Conservation (phyloP, 2,329 filamentous ascomycete genomes). For the Rutstroemia sp. region DNA sequence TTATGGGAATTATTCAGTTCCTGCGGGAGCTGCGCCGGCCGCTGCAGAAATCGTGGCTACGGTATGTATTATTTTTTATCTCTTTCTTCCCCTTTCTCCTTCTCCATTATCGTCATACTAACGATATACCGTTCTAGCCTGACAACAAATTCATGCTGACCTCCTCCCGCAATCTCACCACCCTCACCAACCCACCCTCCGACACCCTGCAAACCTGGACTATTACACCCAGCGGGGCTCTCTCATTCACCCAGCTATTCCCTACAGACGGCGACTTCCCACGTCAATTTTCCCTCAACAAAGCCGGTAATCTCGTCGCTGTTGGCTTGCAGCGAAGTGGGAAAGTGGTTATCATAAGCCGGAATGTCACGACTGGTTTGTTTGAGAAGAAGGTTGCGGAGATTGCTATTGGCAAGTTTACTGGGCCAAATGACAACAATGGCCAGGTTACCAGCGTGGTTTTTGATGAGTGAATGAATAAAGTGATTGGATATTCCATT, state of each 20-base stretch:
- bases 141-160: constrained; percentile 57
- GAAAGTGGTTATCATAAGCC: constrained; percentile 34
- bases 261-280: constrained; percentile 39
- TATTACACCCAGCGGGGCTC: constrained; percentile 39
- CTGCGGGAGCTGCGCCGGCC: constrained; percentile 23
- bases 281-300: constrained; percentile 41
- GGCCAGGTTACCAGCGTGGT: constrained; percentile 26
- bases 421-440: background rate
- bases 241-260: constrained; percentile 36
- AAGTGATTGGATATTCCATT: background rate
- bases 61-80: constrained; percentile 48
- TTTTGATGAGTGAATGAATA: constrained; percentile 23
- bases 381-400: constrained; percentile 30
- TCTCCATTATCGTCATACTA: constrained; percentile 1
- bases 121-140: constrained; percentile 34
- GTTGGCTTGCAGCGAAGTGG: constrained; percentile 37
- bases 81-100: background rate
- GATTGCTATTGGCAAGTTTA: constrained; percentile 1
- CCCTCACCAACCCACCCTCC: constrained; percentile 44
- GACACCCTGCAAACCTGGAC: constrained; percentile 59
- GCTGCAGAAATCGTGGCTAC: constrained; percentile 39
- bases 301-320: constrained; percentile 36
- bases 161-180: constrained; percentile 57
- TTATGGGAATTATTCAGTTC: constrained; percentile 38
- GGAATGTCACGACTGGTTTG: constrained; percentile 35